Evolutionary conservation across 306 rosid species (phyloP).

Genomic region (Lathyrus oleraceus): DNA sequence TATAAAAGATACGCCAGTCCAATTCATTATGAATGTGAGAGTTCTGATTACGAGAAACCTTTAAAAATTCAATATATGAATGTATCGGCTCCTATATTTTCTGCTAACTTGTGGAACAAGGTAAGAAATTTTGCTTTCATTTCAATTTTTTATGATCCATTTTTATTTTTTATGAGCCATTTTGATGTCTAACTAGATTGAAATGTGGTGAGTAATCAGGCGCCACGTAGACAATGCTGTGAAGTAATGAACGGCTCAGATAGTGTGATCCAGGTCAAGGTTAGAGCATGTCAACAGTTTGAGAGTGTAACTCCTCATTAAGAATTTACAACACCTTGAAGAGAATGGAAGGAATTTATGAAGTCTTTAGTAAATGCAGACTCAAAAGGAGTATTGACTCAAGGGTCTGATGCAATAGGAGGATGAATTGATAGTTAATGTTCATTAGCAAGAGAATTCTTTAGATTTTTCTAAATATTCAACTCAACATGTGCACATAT

Average conservation of each 20-base stretch:
- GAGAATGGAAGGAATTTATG: background rate
- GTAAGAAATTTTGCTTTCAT: slow-evolving; percentile 27
- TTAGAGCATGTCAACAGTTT: slow-evolving; percentile 52
- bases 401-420: background rate
- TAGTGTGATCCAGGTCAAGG: slow-evolving; percentile 23
- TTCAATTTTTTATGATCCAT: background rate
- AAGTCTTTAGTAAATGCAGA: background rate
- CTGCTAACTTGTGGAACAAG: slow-evolving; percentile 53
- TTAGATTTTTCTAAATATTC: background rate
- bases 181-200: slow-evolving; percentile 17
- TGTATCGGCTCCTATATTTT: slow-evolving; percentile 45
- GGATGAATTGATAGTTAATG: background rate
- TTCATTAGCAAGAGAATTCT: background rate
- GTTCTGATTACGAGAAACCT: slow-evolving; percentile 26
- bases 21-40: slow-evolving; percentile 23
- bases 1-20: slow-evolving; percentile 12
- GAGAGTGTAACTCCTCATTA: slow-evolving; percentile 62
- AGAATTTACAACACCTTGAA: background rate
- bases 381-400: background rate
- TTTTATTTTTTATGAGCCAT: background rate
- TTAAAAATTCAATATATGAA: slow-evolving; percentile 39
- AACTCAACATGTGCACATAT: background rate
- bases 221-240: slow-evolving; percentile 87
- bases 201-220: slow-evolving; percentile 45
- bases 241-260: slow-evolving; percentile 39